Evolutionary conservation across 1,284 basidiomycete species (phyloP).

Genomic region (Chondrostereum purpureum): DNA sequence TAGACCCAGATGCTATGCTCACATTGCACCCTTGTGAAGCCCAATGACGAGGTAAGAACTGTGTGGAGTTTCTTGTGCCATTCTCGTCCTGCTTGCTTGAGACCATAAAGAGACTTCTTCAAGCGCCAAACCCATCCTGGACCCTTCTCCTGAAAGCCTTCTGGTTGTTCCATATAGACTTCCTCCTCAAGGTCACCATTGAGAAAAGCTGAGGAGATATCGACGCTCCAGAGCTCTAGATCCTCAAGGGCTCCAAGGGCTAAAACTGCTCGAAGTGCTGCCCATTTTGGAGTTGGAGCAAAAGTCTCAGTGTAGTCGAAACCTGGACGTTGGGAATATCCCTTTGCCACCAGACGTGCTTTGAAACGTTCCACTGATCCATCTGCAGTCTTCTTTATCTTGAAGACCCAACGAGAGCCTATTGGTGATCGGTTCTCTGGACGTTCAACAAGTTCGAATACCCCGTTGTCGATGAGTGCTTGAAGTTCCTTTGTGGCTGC

Average conservation of each 20-base stretch:
- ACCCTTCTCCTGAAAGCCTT: slow-evolving; percentile 17
- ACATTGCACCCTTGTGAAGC: slow-evolving; percentile 14
- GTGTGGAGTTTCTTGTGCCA: slow-evolving; percentile 25
- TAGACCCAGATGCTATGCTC: slow-evolving; percentile 20
- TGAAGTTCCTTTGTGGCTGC: no score
- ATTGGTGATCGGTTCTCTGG: slow-evolving; percentile 10
- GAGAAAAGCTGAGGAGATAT: slow-evolving; percentile 28
- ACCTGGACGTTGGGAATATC: slow-evolving; percentile 25
- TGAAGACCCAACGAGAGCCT: slow-evolving; percentile 22
- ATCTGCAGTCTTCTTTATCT: slow-evolving; percentile 20
- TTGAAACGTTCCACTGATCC: slow-evolving; percentile 22
- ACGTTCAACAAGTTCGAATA: no score
- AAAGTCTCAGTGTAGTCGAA: slow-evolving; percentile 28
- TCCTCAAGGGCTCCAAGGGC: slow-evolving; percentile 19
- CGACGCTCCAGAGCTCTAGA: slow-evolving; percentile 20
- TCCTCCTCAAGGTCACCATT: slow-evolving; percentile 23
- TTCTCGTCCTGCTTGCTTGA: slow-evolving; percentile 29
- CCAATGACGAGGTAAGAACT: slow-evolving; percentile 17
- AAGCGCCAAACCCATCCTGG: slow-evolving; percentile 15
- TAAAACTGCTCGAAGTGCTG: slow-evolving; percentile 25
- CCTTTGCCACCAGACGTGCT: slow-evolving; percentile 27
- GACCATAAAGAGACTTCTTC: slow-evolving; percentile 26
- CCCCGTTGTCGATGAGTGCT: no score
- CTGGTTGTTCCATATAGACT: slow-evolving; percentile 29
- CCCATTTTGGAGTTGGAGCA: slow-evolving; percentile 24